Evolutionary conservation across 306 rosid species (phyloP), one percentile per base, ranked within the genome.

Genomic region (Dryas octopetala): DNA sequence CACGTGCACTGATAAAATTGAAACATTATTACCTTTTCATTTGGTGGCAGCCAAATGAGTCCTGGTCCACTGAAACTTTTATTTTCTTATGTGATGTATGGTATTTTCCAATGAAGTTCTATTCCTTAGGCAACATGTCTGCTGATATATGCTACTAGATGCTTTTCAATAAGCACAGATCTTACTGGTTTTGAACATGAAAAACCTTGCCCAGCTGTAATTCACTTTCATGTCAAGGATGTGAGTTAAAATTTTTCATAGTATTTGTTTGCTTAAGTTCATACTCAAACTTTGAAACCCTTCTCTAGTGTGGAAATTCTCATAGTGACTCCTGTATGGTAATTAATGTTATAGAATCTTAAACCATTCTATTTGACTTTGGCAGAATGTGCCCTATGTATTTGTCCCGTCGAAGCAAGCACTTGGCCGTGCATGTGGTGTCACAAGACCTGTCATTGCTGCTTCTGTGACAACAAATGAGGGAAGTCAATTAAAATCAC

Each of bases 351-450:
- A 4, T 3, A 51, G 16, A 9, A 28, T 15, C 4, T 50, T 50
- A 9, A 7, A 53, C 4, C 16, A 3, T 13, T 69, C 0, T 5
- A 7, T 73, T 66, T 76, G 43, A 61, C 66, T 58, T 71, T 78
- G 67, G 71, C 46, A 91, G 97, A 91, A 94, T 76, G 98, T 91
- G n/a, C 96, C 95, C 5, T 90, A 94, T 1, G 95, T 94, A 9
- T 94, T 94, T 13, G 91, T 94, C 72, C 92, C 93, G 2, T 94
- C 98, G 1, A 94, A 94, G 74, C 97, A 94, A 89, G 97, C 97
- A 48, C 97, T 91, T 66, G 98, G 96, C 5, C 86, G 97, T 53
- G 98, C 97, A 2, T 91, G 98, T 55, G 98, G 98, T 4, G 97
- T 94, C 26, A 90, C 97, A 2, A 83, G 98, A 64, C 93, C 98